Base-by-base conservation (phyloP, 2,329 filamentous ascomycete genomes). In the Trichoderma asperellum region DNA sequence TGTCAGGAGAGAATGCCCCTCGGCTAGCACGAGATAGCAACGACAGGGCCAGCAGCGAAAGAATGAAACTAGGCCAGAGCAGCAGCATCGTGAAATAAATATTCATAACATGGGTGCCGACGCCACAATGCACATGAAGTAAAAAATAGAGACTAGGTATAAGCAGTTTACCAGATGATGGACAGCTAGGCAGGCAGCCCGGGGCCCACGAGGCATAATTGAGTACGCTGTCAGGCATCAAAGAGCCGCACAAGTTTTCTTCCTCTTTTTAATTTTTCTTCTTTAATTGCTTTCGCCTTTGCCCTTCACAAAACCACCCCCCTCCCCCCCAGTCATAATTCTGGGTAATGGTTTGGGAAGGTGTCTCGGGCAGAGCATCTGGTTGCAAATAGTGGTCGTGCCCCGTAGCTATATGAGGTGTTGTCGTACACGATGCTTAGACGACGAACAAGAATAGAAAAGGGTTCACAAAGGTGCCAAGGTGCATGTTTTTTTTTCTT, bases 161-260 rank as follows among this genome's bases (percentile, higher is more conserved):
- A 24, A 11, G 32, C 60, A 35, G 32, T 58, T 67, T 27, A 37
- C 37, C 34, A n/a, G 59, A 49, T 59, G 53, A 55, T 67, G 47
- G 55, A 40, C 40, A 43, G 53, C 63, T 58, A 67, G 63, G 63
- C 63, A 59, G 32, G 63, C 63, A 66, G 12, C 53, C 16, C 29
- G 40, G 12, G 40, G 52, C 40, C 52, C 32, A 40, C 49, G 63
- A 57, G 63, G 63, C 53, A 66, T 66, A 58, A 66, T 49, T 53
- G 32, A 66, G 37, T 37, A 52, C 37, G 16, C n/a, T 32, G 63
- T 58, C 40, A 58, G 63, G 63, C 63, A 59, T 37, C 63, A 67
- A 66, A 66, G 12, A 66, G 55, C 29, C 58, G 40, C 63, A 32
- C 29, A 27, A 16, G 29, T 12, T 56, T 6, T 43, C 8, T 27